These are phyloP conservation scores for Colletotrichum chlorophyti DNA, from an alignment of 2,329 filamentous ascomycete genomes.

Conservation along the genomic window DNA sequence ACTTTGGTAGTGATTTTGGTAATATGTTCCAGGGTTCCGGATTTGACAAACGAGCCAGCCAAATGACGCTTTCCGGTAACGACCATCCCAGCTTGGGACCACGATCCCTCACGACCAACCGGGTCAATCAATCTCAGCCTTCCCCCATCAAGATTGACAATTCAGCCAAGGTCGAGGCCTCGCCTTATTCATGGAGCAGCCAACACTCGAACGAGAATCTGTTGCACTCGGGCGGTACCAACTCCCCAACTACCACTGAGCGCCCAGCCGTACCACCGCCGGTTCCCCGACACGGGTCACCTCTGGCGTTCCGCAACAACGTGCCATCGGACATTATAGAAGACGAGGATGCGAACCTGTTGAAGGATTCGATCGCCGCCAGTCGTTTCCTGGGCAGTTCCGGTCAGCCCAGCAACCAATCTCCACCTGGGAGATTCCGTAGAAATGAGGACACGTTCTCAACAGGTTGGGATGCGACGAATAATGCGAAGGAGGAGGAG, in stretches of 20 bases:
- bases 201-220: conserved; percentile 58
- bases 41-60: conserved; percentile 63
- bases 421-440: conserved; percentile 39
- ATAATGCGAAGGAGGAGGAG: conserved; percentile 49
- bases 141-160: conserved; percentile 56
- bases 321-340: conserved; percentile 48
- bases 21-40: conserved; percentile 55
- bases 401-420: conserved; percentile 16
- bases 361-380: conserved; percentile 59
- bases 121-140: conserved; percentile 49
- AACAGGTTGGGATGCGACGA: conserved; percentile 33
- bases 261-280: conserved; percentile 41
- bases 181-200: conserved; percentile 58
- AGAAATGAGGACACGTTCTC: conserved; percentile 49
- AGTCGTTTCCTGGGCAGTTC: conserved; percentile 49
- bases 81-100: conserved; percentile 37
- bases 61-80: conserved; percentile 52
- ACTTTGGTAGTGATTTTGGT: conserved; percentile 64
- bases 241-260: conserved; percentile 40
- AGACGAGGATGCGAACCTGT: conserved; percentile 60
- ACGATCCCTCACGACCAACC: conserved; percentile 54
- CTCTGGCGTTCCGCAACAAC: conserved; percentile 37
- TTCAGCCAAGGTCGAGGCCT: conserved; percentile 48
- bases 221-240: conserved; percentile 45
- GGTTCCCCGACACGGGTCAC: conserved; percentile 46